These are phyloP conservation scores for Suhomyces canberraensis DNA, from an alignment of 805 yeast genomes.

Conservation along the genomic window DNA sequence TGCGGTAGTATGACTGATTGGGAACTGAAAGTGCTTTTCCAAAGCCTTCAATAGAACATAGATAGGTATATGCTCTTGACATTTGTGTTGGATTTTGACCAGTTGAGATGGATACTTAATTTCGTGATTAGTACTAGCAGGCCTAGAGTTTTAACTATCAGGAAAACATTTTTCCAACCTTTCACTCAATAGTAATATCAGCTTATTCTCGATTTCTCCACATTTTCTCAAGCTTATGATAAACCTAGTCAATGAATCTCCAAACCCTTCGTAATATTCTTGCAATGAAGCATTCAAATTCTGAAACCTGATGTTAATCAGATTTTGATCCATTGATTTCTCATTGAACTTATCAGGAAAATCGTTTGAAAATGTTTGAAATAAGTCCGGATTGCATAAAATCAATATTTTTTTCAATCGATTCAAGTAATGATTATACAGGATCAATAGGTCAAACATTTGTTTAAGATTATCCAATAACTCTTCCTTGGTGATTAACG, in stretches of 20 bases:
- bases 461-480: slow-evolving; percentile 46
- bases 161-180: slow-evolving; percentile 40
- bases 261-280: slow-evolving; percentile 44
- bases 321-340: slow-evolving; percentile 35
- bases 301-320: slow-evolving; percentile 39
- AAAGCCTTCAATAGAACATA: no score
- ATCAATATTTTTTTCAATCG: slow-evolving; percentile 56
- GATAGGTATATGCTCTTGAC: no score
- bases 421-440: slow-evolving; percentile 46
- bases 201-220: slow-evolving; percentile 50
- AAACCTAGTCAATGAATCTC: slow-evolving; percentile 43
- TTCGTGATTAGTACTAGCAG: no score
- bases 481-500: slow-evolving; percentile 59
- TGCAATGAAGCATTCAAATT: slow-evolving; percentile 40
- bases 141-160: slow-evolving; percentile 11
- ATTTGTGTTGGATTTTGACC: no score
- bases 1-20: no score
- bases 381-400: slow-evolving; percentile 46
- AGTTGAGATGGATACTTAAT: no score
- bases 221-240: slow-evolving; percentile 43
- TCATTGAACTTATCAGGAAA: slow-evolving; percentile 37
- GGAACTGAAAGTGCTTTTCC: no score
- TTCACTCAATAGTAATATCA: slow-evolving; percentile 40
- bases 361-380: slow-evolving; percentile 30
- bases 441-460: slow-evolving; percentile 46